Evolutionary conservation across 1,284 basidiomycete genomes (phyloP).

Genomic region (Heliocybe sulcata): DNA sequence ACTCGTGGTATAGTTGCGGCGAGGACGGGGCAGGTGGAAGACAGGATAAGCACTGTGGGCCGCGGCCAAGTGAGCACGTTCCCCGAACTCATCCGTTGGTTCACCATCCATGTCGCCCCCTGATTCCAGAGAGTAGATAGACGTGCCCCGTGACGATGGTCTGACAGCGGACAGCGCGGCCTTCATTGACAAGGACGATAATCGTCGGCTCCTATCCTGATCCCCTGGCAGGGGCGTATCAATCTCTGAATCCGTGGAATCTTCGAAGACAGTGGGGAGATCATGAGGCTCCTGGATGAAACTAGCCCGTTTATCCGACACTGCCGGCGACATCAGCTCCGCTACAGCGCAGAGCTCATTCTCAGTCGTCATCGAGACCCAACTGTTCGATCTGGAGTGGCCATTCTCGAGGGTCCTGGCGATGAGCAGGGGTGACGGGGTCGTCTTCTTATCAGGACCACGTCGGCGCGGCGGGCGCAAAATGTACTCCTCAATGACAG

Average conservation of each 20-base stretch:
- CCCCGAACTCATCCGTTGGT: constrained; percentile 20
- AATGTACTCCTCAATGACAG: not conserved
- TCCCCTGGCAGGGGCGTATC: not conserved
- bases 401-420: not conserved
- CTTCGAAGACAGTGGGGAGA: not conserved
- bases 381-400: constrained; percentile 9
- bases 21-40: constrained; percentile 18
- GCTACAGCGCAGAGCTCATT: constrained; percentile 25
- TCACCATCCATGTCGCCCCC: constrained; percentile 19
- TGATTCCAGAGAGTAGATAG: constrained; percentile 21
- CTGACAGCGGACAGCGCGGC: constrained; percentile 9
- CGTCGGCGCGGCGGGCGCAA: not conserved
- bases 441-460: not conserved
- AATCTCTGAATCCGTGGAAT: constrained; percentile 1
- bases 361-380: constrained; percentile 23
- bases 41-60: constrained; percentile 11
- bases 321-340: constrained; percentile 20
- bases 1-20: constrained; percentile 3
- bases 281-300: not conserved
- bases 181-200: not conserved
- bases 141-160: constrained; percentile 9
- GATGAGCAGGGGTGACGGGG: not conserved
- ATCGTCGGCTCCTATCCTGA: not conserved
- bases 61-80: constrained; percentile 16
- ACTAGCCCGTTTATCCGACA: constrained; percentile 6